Base-by-base conservation (phyloP, 257 asterid genomes). In the Leptodermis oblonga region DNA sequence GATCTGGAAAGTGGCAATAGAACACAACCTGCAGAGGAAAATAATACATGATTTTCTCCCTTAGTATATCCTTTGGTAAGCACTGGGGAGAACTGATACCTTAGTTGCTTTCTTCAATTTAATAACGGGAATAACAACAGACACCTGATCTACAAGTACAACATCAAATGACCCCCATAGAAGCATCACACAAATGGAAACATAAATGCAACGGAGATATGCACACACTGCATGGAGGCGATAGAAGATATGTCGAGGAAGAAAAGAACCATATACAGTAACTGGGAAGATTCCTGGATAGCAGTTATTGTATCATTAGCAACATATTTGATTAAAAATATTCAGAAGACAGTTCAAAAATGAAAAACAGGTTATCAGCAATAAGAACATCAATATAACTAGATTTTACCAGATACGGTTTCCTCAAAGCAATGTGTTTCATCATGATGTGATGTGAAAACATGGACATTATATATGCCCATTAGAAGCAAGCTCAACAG, bases 1-100 rank as follows among this genome's bases (percentile, higher is more conserved):
- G 80, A 82, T 93, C 97, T 12, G 98, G 98, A 80, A 93, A 93
- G 84, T 93, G 98, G 81, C 98, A 93, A 73, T 93, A 93, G 76
- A 90, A 90, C 45, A 94, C 90, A 70, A 91, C 95, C 97, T 94
- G 79, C 65, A 53, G 69, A 71, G 74, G 45, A 18, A 73, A 33
- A 64, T 23, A 60, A 30, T 8, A 14, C 10, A 60, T 79, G 66
- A 78, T 72, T 59, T 54, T 31, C 70, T 69, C 67, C 49, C 67
- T 15, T 0, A n/a, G 39, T 70, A 34, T 13, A 22, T 15, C 14
- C 63, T 6, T 30, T 7, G 63, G 18, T 42, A 66, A 18, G 73
- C 59, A 51, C 56, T 14, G 46, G 22, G 67, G 28, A 33, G 49
- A 36, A 61, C 15, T 30, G 42, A 33, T 77, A 93, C 99, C 99